Evolutionary conservation across 177 flowering plant genomes (phyloP), one percentile per base, ranked within the genome.

Genomic region (Telopea speciosissima): DNA sequence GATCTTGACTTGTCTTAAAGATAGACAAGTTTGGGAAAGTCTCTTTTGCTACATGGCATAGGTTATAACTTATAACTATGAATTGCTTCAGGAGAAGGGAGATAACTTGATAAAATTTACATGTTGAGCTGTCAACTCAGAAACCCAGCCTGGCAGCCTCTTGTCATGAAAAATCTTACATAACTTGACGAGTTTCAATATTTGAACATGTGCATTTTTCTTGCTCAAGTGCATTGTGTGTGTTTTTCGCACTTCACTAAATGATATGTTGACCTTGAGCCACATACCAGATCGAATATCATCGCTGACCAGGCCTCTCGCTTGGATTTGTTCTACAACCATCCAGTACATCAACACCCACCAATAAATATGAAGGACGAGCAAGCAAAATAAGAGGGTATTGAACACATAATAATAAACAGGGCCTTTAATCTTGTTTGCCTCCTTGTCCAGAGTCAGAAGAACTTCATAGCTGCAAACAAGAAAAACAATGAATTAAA

Each of bases 301-400:
- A 4, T 93, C 99, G 63, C 97, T 85, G 69, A 93, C 72, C 68
- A 82, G 77, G 45, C 99, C 99, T 74, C 95, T 86, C 9, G 87
- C 90, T 79, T 85, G 85, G 75, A 95, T 78, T 89, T 95, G 98
- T 70, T 85, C 85, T 23, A 88, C 93, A 62, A 95, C 91, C 98
- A 95, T 95, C 79, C 97, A 84, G 52, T 67, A 86, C 68, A 95
- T 95, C 79, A 95, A 70, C 69, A 89, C 83, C 93, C 91, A 91
- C 99, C 99, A 93, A 73, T 90, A 95, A 73, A 95, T 83, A 65
- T 93, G 90, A 75, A 95, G 89, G 75, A 90, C 91, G 68, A 95
- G 92, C 83, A 93, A 80, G 83, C 89, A 90, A 74, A 73, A 83
- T 19, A 93, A 89, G 56, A 93, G 95, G 40, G 88, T 77, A 72